phyloP scores from a whole-genome alignment of 129 eudicot species.

The Centella asiatica region DNA sequence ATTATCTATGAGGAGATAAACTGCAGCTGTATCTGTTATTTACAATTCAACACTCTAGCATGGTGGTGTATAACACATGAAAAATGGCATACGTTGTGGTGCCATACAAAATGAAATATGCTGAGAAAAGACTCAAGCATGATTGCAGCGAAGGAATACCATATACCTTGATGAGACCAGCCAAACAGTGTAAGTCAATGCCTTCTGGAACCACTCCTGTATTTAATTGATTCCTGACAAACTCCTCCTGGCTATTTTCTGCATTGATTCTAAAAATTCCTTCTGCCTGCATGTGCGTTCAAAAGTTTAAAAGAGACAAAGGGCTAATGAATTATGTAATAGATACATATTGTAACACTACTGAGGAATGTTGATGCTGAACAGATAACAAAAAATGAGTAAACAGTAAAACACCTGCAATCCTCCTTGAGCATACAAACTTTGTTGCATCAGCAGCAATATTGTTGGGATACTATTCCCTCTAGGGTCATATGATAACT shows the following conservation, averaged over 20 bases:
- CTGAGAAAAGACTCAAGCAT: neutral
- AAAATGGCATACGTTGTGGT: neutral
- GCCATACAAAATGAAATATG: neutral
- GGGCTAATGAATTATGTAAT: neutral
- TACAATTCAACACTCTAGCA: neutral
- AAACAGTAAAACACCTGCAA: conserved; percentile 43
- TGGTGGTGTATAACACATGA: neutral
- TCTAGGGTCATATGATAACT: conserved; percentile 59
- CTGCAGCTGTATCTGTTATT: too few species aligned
- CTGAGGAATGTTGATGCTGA: neutral
- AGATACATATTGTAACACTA: neutral
- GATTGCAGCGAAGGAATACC: neutral
- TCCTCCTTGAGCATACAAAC: conserved; percentile 71
- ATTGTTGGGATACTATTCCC: conserved; percentile 85
- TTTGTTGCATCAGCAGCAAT: conserved; percentile 72
- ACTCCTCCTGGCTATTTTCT: conserved; percentile 84
- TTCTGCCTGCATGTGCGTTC: conserved; percentile 57
- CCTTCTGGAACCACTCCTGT: conserved; percentile 69
- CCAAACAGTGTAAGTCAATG: conserved; percentile 82
- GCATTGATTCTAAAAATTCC: conserved; percentile 88
- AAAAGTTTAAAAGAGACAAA: neutral
- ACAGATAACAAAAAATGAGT: neutral
- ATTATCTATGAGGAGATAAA: too few species aligned
- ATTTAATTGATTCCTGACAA: conserved; percentile 69
- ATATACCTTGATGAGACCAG: conserved; percentile 84